A percentile compares a stretch with the other conserved stretches of the same genome.
These are phyloP conservation scores for Auriscalpium microsporum DNA, from an alignment of 768 basidiomycete genomes.

Conservation along the genomic window DNA sequence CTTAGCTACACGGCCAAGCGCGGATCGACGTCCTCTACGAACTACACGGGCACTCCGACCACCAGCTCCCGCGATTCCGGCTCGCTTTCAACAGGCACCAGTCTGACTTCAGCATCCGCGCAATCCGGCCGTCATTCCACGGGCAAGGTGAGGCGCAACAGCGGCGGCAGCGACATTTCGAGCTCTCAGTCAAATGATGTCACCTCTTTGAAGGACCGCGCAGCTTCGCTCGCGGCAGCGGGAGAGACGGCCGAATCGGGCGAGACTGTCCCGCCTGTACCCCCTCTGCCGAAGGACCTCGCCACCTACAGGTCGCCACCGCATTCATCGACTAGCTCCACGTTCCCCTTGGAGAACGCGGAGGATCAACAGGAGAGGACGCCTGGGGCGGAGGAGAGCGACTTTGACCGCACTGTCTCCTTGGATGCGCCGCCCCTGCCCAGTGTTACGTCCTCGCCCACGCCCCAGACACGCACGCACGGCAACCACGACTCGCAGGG, in stretches of 20 bases:
- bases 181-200: constrained; percentile 66
- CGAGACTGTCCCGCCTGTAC: constrained; percentile 79
- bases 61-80: constrained; percentile 82
- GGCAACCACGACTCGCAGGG: constrained; percentile 18
- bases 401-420: constrained; percentile 39
- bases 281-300: constrained; percentile 85
- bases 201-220: constrained; percentile 57
- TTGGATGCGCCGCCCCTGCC: constrained; percentile 41
- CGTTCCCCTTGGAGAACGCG: constrained; percentile 34
- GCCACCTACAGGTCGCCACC: constrained; percentile 70
- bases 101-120: constrained; percentile 66
- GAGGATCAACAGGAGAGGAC: constrained; percentile 31
- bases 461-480: constrained; percentile 20
- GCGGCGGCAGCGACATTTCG: constrained; percentile 80
- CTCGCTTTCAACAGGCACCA: constrained; percentile 70
- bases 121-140: constrained; percentile 67
- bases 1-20: constrained; percentile 80
- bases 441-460: constrained; percentile 21
- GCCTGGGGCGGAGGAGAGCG: constrained; percentile 33
- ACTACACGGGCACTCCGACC: constrained; percentile 67
- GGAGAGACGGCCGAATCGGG: constrained; percentile 51
- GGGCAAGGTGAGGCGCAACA: constrained; percentile 60
- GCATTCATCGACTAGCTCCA: constrained; percentile 45
- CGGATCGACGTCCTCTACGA: constrained; percentile 84
- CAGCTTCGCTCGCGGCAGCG: constrained; percentile 47